Evolutionary conservation across 2,329 filamentous ascomycete genomes (phyloP), one percentile per base, ranked within the genome.

Genomic region (Fusarium keratoplasticum): DNA sequence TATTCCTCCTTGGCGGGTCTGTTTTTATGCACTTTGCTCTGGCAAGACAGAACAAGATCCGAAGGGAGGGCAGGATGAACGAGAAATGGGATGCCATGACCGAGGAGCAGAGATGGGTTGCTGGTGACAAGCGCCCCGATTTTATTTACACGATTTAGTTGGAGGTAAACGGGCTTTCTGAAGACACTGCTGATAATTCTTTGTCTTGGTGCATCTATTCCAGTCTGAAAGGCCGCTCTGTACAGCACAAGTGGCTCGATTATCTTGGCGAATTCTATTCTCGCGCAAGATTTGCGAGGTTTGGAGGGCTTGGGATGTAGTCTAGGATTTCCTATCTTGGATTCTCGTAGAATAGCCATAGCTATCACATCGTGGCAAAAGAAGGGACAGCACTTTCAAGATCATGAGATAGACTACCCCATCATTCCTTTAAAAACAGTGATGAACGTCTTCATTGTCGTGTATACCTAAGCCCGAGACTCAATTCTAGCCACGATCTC

Each of bases 1-100:
- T 92, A 2, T 93, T 91, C 76, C 81, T 93, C 18, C 82, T 93
- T 0, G 89, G 89, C 0, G 92, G 92, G 0, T 92, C 89, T 22
- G 75, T 93, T 1, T 77, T 90, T n/a, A 89, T 93, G 79, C 87
- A 91, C 70, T 57, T 90, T 1, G 73, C 91, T 27, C 83, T 94
- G 20, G 82, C 84, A 13, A 80, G 83, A 18, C 90, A 93, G 83
- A 94, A 94, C 75, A 82, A 80, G 44, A 89, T 88, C 81, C 86
- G 92, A 29, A 80, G 79, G 3, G 82, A 79, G 2, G 92, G 91
- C 0, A 85, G 89, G 64, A 81, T 90, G 50, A 88, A 93, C 77
- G 75, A 82, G n/a, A 88, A 86, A 84, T 81, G 87, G 40, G 85
- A 89, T 55, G 88, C 89, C 0, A 86, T 91, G 83, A 84, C 83